Evolutionary conservation across 371 early-diverging fungal genomes (phyloP).

Genomic region (Massospora cicadina): DNA sequence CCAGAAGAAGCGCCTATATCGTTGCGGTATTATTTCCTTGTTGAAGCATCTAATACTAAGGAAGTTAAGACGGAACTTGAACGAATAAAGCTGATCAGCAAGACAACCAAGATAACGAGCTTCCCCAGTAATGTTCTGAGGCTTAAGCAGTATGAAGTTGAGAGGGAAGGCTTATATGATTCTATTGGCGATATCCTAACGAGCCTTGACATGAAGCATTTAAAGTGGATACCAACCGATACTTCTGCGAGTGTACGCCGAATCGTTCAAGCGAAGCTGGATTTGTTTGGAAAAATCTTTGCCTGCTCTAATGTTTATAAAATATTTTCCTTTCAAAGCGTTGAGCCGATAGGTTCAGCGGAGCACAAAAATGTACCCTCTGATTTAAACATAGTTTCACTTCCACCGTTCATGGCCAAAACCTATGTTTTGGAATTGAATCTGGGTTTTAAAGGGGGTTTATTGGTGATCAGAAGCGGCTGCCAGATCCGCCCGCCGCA

Average conservation of each 20-base stretch:
- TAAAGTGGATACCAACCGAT: neutral
- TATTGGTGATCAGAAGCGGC: neutral
- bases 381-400: no score
- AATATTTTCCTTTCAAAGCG: neutral
- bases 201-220: neutral
- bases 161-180: neutral
- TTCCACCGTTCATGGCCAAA: neutral
- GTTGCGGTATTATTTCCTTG: neutral
- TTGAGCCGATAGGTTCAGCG: no score
- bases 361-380: no score
- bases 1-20: no score
- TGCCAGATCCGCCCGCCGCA: neutral
- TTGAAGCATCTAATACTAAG: neutral
- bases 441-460: neutral
- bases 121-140: neutral
- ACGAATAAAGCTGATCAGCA: neutral
- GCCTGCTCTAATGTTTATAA: neutral
- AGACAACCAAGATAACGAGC: neutral
- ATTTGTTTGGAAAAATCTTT: neutral
- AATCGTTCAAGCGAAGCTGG: neutral
- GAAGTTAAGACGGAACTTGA: neutral
- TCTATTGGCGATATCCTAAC: neutral
- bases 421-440: neutral
- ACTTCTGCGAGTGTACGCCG: neutral
- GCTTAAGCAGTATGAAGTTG: neutral